Base-by-base conservation (phyloP, 2,329 filamentous ascomycete genomes). In the Nemania sp. region DNA sequence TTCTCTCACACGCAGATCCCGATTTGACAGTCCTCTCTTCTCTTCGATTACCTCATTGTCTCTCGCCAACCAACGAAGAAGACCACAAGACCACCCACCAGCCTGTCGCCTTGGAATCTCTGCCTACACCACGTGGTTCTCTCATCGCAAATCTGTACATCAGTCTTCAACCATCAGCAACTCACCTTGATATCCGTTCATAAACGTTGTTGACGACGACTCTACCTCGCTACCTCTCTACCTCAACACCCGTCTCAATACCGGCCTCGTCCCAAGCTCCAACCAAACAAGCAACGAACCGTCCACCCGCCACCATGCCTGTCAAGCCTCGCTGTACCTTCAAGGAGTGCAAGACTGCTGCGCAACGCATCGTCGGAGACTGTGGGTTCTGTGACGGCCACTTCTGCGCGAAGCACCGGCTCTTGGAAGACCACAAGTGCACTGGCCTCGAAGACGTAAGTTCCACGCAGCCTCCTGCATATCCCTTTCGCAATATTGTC, bases 391-490 rank as follows among this genome's bases (percentile, higher is more conserved):
- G 95, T 81, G 83, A 89, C 57, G 92, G 93, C 47, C 91, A 96
- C 75, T 98, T 91, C 82, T 99, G 95, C 79, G 91, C 91, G 70
- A 96, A 92, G 81, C 95, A 99, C 79, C 86, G 95, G 58, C 85
- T 98, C 79, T 79, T 98, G 66, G 95, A 99, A 78, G 91, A 94
- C 70, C 95, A 99, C 80, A 91, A 91, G 79, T 99, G 95, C 80
- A 87, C 86, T 66, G 92, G 92, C 42, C 82, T 99, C 59, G 95
- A 98, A 81, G 91, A 97, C 79, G 87, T 89, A 81, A 80, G 87
- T 81, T 63, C 75, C 60, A 51, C 62, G 64, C 65, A 57, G 58
- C 66, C 59, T 62, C 64, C 21, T 32, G 34, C 42, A 21, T 32
- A 37, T 39, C 10, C 25, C 54, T 48, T 20, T 32, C 42, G 35